These are phyloP conservation scores for Setaria viridis DNA, from an alignment of 202 grass and related monocot species.

Conservation along the genomic window DNA sequence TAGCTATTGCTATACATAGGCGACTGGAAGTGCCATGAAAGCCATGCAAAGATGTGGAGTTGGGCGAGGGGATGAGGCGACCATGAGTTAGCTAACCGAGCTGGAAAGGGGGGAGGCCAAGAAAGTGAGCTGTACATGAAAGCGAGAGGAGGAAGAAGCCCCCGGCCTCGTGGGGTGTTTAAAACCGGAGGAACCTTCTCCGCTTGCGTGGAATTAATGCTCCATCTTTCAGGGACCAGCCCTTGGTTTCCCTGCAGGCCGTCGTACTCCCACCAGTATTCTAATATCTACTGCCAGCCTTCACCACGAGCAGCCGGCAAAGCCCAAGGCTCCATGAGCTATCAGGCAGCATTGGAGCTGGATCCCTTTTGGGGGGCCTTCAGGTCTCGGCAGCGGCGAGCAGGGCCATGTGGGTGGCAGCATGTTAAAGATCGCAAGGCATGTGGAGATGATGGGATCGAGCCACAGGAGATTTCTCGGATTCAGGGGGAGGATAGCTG, in stretches of 20 bases:
- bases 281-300: slow-evolving; percentile 36
- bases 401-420: slow-evolving; percentile 54
- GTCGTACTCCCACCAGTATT: slow-evolving; percentile 14
- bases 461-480: slow-evolving; percentile 46
- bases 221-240: slow-evolving; percentile 47
- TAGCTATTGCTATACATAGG: slow-evolving; percentile 53
- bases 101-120: slow-evolving; percentile 56
- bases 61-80: slow-evolving; percentile 47
- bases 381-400: slow-evolving; percentile 46
- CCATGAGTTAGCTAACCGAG: slow-evolving; percentile 53
- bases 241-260: slow-evolving; percentile 46
- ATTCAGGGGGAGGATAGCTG: slow-evolving; percentile 20
- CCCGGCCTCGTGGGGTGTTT: slow-evolving; percentile 47
- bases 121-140: slow-evolving; percentile 72
- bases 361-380: slow-evolving; percentile 29
- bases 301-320: slow-evolving; percentile 26
- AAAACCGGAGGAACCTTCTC: slow-evolving; percentile 60
- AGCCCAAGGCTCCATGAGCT: background rate
- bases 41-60: slow-evolving; percentile 48
- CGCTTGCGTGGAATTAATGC: slow-evolving; percentile 52
- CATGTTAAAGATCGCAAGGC: slow-evolving; percentile 36
- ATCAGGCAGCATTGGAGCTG: slow-evolving; percentile 6
- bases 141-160: slow-evolving; percentile 47
- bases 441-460: slow-evolving; percentile 32
- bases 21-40: slow-evolving; percentile 15